Evolutionary conservation across 495 filamentous ascomycete genomes (phyloP), one percentile per base, ranked within the genome.

Genomic region (Penicillium soppii): DNA sequence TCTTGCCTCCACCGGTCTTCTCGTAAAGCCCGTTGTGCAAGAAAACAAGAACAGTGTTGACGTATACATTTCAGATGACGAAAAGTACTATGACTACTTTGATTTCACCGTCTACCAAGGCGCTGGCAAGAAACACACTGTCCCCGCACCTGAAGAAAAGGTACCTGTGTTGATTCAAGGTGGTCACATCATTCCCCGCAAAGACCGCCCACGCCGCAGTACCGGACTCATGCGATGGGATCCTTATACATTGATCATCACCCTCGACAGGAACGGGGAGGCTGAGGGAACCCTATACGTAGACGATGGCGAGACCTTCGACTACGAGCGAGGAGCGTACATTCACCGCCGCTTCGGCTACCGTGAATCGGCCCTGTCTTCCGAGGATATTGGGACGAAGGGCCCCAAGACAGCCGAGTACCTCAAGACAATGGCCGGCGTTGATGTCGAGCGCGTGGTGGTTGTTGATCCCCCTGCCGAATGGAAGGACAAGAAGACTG

Each of bases 11-110:
- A 94, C 89, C 0, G 94, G 94, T 53, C 75, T 98, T 22, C 82
- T 98, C 2, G 89, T 78, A 22, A 96, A 96, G 70, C 94, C 94
- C 0, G 85, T 97, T 7, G 85, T 89, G 7, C 77, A 82, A 21
- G 82, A 96, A 70, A 85, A 82, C 50, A 81, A 86, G 12, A 79
- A 79, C 13, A 81, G 78, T n/a, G 82, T 84, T 0, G 83, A 89
- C 27, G 81, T 98, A 44, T 97, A 95, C 67, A 77, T 97, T 40
- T 84, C 92, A 4, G 90, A 96, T 53, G 81, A 85, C 53, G 86
- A 90, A 62, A 80, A 85, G 47, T 98, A 98, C 75, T 97, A 90
- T 62, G 88, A 97, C 66, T 97, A 98, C 71, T 94, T 92, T 63
- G 87, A 87, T 56, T 96, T 87, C 70, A 83, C 84, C 17, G 71